These are phyloP conservation scores for Marasmius sp. DNA, from an alignment of 1,284 basidiomycete genomes.

Conservation along the genomic window DNA sequence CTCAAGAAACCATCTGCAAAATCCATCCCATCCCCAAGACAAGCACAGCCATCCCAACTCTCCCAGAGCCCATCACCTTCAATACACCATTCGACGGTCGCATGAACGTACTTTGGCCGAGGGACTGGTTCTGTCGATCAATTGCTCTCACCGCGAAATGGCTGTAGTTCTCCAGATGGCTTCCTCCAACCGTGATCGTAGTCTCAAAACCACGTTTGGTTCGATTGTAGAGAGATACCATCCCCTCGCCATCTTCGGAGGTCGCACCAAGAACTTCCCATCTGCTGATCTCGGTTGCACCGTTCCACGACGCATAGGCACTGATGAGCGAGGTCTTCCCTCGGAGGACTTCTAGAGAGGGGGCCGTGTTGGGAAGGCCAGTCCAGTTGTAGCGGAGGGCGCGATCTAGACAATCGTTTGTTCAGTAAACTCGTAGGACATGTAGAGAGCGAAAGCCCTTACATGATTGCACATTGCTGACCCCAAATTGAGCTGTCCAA, in stretches of 20 bases:
- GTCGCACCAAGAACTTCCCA: slow-evolving; percentile 9
- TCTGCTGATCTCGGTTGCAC: slow-evolving; percentile 1
- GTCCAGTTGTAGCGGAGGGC: slow-evolving; percentile 12
- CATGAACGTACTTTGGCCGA: not conserved
- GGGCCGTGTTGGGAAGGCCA: slow-evolving; percentile 3
- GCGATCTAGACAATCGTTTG: slow-evolving; percentile 2
- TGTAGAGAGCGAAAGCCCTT: not conserved
- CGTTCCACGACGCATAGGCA: slow-evolving; percentile 11
- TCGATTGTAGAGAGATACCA: slow-evolving; percentile 6
- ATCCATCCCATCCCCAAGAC: no score
- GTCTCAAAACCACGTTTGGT: slow-evolving; percentile 9
- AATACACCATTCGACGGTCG: not conserved
- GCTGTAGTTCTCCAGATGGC: not conserved
- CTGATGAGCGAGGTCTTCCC: slow-evolving; percentile 1
- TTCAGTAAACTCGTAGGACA: not conserved
- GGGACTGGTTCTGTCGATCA: not conserved
- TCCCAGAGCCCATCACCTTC: no score
- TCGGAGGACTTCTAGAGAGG: not conserved
- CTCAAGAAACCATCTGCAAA: no score
- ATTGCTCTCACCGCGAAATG: slow-evolving; percentile 10
- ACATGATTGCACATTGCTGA: not conserved
- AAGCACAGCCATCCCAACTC: no score
- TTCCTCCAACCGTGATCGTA: slow-evolving; percentile 4
- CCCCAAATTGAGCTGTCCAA: slow-evolving; percentile 11
- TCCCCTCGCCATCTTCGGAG: not conserved